Evolutionary conservation across 495 filamentous ascomycete genomes (phyloP).

Genomic region (Paragyromitra xinjiangensis): DNA sequence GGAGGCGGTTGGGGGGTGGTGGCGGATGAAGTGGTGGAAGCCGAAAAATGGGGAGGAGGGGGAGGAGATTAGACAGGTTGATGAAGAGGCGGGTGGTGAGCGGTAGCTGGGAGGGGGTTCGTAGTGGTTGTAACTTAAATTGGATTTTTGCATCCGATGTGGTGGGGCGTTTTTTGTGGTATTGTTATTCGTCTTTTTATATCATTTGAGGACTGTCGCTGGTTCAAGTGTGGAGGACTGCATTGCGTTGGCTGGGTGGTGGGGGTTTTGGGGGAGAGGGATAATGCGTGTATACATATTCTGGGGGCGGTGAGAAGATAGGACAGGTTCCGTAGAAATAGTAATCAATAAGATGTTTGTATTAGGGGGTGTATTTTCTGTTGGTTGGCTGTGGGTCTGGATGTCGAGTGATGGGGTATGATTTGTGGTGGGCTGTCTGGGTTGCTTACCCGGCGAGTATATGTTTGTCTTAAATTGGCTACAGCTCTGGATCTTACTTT

Average conservation of each 20-base stretch:
- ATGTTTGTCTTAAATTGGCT: too few species aligned
- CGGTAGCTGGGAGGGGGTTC: not conserved
- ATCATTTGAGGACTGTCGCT: not conserved
- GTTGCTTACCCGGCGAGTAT: not conserved
- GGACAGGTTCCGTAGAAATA: not conserved
- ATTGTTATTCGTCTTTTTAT: conserved; percentile 9
- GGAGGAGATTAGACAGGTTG: conserved; percentile 1
- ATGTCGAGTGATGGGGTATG: not conserved
- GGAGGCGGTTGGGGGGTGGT: conserved; percentile 59
- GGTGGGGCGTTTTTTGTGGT: conserved; percentile 10
- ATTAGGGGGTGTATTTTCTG: not conserved
- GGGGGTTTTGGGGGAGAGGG: not conserved
- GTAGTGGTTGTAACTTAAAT: not conserved
- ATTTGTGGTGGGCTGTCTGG: not conserved
- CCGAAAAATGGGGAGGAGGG: conserved; percentile 24
- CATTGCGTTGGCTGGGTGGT: not conserved
- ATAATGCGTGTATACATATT: not conserved
- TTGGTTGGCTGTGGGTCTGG: not conserved
- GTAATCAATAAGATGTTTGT: not conserved
- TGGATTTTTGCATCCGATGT: conserved; percentile 8
- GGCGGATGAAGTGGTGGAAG: conserved; percentile 60
- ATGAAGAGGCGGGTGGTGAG: conserved; percentile 20
- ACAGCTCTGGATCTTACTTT: too few species aligned
- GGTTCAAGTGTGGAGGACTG: not conserved
- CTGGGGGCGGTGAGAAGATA: not conserved